Percentiles rank a stretch among this genome's conserved stretches.
Evolutionary conservation across 208 protist genomes (phyloP).

Genomic region (Trypanosoma cruzi): DNA sequence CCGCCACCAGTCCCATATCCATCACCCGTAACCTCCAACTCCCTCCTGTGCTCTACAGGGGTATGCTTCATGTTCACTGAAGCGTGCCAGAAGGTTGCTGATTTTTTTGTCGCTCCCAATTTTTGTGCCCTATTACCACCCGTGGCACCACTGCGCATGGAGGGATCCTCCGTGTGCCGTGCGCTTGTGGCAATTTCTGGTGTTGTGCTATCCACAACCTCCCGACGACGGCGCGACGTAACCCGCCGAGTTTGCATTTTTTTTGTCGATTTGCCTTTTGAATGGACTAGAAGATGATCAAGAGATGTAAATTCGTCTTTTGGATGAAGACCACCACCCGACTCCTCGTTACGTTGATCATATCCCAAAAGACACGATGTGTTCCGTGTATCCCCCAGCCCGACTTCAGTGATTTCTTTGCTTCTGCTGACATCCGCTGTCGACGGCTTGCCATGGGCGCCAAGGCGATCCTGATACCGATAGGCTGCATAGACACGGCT

Average conservation of each 20-base stretch:
- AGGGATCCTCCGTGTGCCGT: conserved; percentile 24
- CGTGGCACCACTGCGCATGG: conserved; percentile 23
- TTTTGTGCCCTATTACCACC: background rate
- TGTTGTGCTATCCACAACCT: conserved; percentile 19
- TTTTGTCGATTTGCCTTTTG: background rate
- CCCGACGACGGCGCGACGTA: background rate
- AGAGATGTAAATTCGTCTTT: background rate
- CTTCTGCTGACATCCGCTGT: background rate
- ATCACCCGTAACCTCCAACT: background rate
- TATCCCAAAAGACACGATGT: background rate
- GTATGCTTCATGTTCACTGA: background rate
- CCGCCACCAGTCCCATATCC: background rate
- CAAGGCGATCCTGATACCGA: background rate
- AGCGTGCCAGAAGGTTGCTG: background rate
- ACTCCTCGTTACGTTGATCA: background rate
- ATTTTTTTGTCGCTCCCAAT: background rate
- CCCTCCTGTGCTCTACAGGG: background rate
- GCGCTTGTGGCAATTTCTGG: conserved; percentile 33
- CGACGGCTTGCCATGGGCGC: background rate
- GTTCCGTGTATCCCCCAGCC: background rate
- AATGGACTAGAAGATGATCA: background rate
- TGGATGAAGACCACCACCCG: background rate
- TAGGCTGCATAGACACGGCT: background rate
- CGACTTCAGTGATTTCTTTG: background rate
- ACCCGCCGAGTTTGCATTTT: background rate